Percentiles rank a stretch among this genome's conserved stretches.
Conservation (phyloP, 495 filamentous ascomycete genomes). For the Cercophora samala region DNA sequence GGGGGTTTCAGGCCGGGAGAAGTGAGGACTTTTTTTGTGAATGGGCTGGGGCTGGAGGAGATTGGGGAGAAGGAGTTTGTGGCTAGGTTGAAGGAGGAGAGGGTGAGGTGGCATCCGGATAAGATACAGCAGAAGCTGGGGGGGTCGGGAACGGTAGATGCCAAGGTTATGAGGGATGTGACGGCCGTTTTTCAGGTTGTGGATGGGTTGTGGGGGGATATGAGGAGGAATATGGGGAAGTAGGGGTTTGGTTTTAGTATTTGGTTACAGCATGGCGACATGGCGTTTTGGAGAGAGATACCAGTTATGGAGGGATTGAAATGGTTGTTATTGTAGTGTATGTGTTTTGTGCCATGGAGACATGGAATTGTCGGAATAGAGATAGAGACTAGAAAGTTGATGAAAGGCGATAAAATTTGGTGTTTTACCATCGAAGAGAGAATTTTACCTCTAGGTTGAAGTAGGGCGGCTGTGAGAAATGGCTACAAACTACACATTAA, state of each 20-base stretch:
- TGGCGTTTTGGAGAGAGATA: background rate
- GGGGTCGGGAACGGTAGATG: conserved; percentile 56
- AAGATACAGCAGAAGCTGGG: conserved; percentile 93
- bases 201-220: conserved; percentile 74
- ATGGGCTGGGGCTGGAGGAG: conserved; percentile 50
- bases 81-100: conserved; percentile 72
- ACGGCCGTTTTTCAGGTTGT: conserved; percentile 91
- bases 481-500: too few species aligned
- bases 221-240: conserved; percentile 33
- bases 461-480: too few species aligned
- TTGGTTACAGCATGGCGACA: background rate
- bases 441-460: too few species aligned
- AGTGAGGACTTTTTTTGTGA: conserved; percentile 43
- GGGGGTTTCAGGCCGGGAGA: background rate
- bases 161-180: conserved; percentile 65
- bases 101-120: conserved; percentile 95
- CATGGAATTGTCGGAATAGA: too few species aligned
- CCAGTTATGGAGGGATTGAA: background rate
- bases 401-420: too few species aligned
- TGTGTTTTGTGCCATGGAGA: background rate
- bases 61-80: conserved; percentile 57
- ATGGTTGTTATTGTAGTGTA: background rate
- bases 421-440: too few species aligned
- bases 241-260: background rate
- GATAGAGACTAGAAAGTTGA: too few species aligned